Base-by-base conservation (phyloP, 257 asterid species). In the Henckelia pumila region DNA sequence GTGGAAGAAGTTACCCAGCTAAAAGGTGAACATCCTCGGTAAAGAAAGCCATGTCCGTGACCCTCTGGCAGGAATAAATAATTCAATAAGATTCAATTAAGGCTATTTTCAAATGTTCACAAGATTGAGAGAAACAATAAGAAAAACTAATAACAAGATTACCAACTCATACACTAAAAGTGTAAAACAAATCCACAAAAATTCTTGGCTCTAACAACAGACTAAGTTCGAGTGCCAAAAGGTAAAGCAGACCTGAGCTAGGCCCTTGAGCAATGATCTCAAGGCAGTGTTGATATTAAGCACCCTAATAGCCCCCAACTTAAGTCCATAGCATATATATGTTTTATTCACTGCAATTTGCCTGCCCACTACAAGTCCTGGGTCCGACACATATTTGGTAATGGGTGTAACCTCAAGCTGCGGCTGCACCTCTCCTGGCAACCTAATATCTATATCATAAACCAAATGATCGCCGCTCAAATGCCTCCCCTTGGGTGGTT, bases 391-490 rank as follows among this genome's bases (percentile, higher is more conserved):
- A 71, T 94, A 94, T 73, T 94, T 94, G 2, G 99, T 94, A 79
- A 94, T 94, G 22, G 99, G 99, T 40, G 96, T 94, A 67, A 94
- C 99, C 87, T 94, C 99, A n/a, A 94, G 90, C 80, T 94, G 98
- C 55, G 99, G 97, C 81, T 89, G 98, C 76, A 89, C 90, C 83
- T 94, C 99, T 4, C 95, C 95, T 0, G 94, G 88, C 80, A 85
- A 70, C 78, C 95, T 84, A 47, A 81, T 88, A 86, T 89, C 87
- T 1, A 94, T 77, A 63, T 94, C 98, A 30, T 94, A 94, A 10
- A 80, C 82, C 55, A 86, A 57, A 22, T 71, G 80, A 69, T 87
- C 91, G 40, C 96, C 98, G 0, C 69, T 65, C 81, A 94, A 78
- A 80, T 84, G 97, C 72, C 99, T 77, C 40, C 99, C 99, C 70